phyloP scores from a whole-genome alignment of 2,329 filamentous ascomycete genomes.

The Scedosporium apiospermum region DNA sequence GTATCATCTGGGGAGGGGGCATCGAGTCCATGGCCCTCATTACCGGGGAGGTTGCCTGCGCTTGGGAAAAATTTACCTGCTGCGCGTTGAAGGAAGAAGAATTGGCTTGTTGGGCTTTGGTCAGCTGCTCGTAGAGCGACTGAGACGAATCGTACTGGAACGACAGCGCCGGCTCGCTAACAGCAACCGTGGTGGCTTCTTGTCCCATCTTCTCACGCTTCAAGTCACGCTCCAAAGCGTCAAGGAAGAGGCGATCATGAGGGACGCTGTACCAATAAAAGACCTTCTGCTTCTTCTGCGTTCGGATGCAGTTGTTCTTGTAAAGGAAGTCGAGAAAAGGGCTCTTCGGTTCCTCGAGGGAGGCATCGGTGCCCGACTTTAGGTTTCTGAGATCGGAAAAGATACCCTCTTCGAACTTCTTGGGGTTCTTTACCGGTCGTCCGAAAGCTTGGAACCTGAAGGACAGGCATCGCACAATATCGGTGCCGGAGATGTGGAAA shows the following conservation, averaged over 20 bases:
- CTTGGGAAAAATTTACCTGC: conserved; percentile 55
- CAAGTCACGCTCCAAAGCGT: conserved; percentile 91
- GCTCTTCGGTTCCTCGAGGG: conserved; percentile 97
- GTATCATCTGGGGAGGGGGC: conserved; percentile 81
- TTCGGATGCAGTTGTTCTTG: conserved; percentile 99
- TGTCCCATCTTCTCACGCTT: conserved; percentile 99
- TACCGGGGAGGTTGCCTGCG: conserved; percentile 78
- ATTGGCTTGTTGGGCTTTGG: conserved; percentile 97
- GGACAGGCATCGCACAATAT: conserved; percentile 95
- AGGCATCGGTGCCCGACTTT: conserved; percentile 96
- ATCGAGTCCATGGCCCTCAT: conserved; percentile 88
- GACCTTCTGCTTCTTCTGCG: conserved; percentile 99
- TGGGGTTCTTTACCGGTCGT: conserved; percentile 96
- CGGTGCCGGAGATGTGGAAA: conserved; percentile 97
- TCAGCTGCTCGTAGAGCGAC: conserved; percentile 97
- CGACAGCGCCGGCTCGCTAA: conserved; percentile 92
- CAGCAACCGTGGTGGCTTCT: conserved; percentile 91
- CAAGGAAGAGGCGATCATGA: conserved; percentile 92
- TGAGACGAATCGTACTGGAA: conserved; percentile 99
- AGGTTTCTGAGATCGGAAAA: conserved; percentile 97
- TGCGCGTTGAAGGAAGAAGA: conserved; percentile 91
- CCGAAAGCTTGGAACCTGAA: conserved; percentile 99
- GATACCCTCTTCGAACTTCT: conserved; percentile 99
- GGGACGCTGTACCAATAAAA: conserved; percentile 99
- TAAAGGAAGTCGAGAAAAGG: conserved; percentile 97